Evolutionary conservation across 345 rosid species (phyloP), one percentile per base, ranked within the genome.

Genomic region (Eucalyptus globulus): DNA sequence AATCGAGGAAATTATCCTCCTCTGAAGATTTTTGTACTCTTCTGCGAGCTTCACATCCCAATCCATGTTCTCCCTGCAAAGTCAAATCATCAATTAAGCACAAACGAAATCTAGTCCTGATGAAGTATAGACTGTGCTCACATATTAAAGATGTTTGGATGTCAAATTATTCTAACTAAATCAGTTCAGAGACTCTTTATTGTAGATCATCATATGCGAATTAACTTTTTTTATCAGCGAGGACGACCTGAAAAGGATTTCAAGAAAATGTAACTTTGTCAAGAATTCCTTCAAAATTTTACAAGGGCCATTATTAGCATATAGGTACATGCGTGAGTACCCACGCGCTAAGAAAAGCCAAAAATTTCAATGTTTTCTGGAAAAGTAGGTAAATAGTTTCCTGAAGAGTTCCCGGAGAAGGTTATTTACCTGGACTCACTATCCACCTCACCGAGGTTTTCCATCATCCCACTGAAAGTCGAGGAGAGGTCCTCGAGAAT

Each of bases 41-140:
- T 89, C 88, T 6, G 96, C 97, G 22, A 97, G 69, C 90, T 93
- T 94, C 76, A 97, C 95, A 88, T 95, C 98, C 98, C 98, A 94
- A 12, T 90, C 90, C 2, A 47, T 69, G 44, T 90, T 90, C 80
- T 92, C 97, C 87, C 99, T 95, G 97, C 91, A 91, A 90, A 26
- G 50, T 86, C 22, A 72, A 76, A 65, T 37, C 45, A 27, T 86
- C 80, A 53, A 53, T 80, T 54, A 49, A 5, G 58, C 21, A 65
- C 50, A 40, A 44, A 49, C 11, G 14, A 16, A 72, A 49, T 37
- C 47, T 40, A 76, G 1, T 40, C 81, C 47, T 76, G 85, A 76
- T 37, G 29, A 37, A 21, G 47, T 19, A 76, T 19, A 21, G 0
- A 76, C 85, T 6, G 29, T 11, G 26, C 27, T 76, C 85, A 76